Base-by-base conservation (phyloP, 257 asterid genomes). In the Salvia rosmarinus region DNA sequence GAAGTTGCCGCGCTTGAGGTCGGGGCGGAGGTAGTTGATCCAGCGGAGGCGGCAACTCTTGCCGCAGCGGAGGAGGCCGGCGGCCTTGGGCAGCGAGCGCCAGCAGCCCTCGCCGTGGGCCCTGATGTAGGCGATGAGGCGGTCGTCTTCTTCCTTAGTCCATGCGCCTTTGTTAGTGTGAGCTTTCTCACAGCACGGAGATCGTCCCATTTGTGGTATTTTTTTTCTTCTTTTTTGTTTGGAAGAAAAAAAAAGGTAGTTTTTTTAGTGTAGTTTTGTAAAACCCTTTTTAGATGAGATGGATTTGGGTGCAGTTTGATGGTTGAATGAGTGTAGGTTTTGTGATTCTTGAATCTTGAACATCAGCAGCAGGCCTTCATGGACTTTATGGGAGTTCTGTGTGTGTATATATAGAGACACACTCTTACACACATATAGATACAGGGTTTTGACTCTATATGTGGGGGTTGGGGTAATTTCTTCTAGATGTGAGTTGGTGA, bases 401-500 rank as follows among this genome's bases (percentile, higher is more conserved):
- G 19, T 28, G 19, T 56, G 54, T 74, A 4, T 64, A 28, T 72
- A 54, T 44, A 52, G 47, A 64, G 16, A 20, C 9, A 64, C n/a
- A n/a, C n/a, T n/a, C n/a, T n/a, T n/a, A n/a, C n/a, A n/a, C 9
- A 64, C 1, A 23, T 9, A 67, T 44, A 75, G 56, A 64, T 82
- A 85, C 82, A 82, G 76, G 75, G 47, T 82, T 85, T 85, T 84
- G 88, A 83, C 88, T 82, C 75, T 54, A 46, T 51, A 65, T 37
- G 64, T 39, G 56, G 37, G 74, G 46, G n/a, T n/a, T 32, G 79
- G 11, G 64, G 44, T 71, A 66, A 84, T 77, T 72, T 86, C 90
- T 92, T 92, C 96, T 92, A 92, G 98, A 89, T 80, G 94, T 76
- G 89, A 89, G 98, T 91, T 89, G 98, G 96, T 91, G 88, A 85